Evolutionary conservation across 139 green algal genomes (phyloP), one percentile per base, ranked within the genome.

Genomic region (Chara braunii): DNA sequence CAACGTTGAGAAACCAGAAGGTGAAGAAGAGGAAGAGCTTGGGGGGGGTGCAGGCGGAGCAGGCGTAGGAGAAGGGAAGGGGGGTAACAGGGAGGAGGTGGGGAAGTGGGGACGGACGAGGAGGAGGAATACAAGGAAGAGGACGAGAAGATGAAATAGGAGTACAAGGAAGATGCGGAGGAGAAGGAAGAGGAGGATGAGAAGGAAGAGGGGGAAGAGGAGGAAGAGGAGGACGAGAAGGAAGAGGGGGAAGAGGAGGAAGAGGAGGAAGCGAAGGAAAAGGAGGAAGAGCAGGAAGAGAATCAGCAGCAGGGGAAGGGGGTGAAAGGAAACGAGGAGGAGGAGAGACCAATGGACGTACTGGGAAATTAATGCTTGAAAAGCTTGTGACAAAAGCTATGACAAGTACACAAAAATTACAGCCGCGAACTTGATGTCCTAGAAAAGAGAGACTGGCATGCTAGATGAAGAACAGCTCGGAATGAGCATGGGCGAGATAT

Each of bases 221-320:
- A 48, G 40, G 40, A 48, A 48, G 40, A 48, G 40, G 40, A 48
- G 40, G 40, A 48, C 18, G 40, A 48, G 40, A 18, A 48, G 40
- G 40, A 48, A 18, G 40, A 48, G 40, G 40, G 18, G 40, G 40
- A 48, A 18, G 40, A 48, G 40, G 40, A 48, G 40, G 40, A 48
- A 18, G 40, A 48, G 40, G 40, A 48, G 40, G 40, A 48, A 18
- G 40, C 14, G 40, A 18, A 48, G 40, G 40, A 48, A 18, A 18
- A 48, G 40, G 40, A 48, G 40, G 40, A n/a, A 18, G 40, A 48
- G 40, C 18, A 48, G 40, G 40, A 48, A 18, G 40, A 48, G 40
- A 48, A 48, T 48, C n/a, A n/a, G n/a, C n/a, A n/a, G n/a, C n/a
- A n/a, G n/a, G n/a, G n/a, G n/a, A n/a, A n/a, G n/a, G n/a, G n/a